Evolutionary conservation across 1,284 basidiomycete genomes (phyloP), one percentile per base, ranked within the genome.

Genomic region (Caloboletus firmus): DNA sequence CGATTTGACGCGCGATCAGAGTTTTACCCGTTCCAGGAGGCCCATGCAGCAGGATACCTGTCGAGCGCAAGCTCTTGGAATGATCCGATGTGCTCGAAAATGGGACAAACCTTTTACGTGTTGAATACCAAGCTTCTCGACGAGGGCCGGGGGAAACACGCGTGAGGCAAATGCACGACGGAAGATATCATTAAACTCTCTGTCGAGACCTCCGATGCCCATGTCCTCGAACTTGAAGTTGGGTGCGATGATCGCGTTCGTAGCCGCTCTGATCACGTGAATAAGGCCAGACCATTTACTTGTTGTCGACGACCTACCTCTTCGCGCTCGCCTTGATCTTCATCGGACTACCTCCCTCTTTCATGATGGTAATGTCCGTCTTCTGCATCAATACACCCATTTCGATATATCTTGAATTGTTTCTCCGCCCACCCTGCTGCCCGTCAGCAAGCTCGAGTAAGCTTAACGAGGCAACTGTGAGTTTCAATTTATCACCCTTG

Each of bases 211-310:
- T 69, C 97, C 97, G 66, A 99, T 98, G 26, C 97, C 97, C 96
- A 99, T 99, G 72, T 99, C 97, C 70, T 98, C 93, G 62, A 99
- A 99, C 74, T 97, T 98, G 84, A 99, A 99, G 76, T 98, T 98
- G 3, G 97, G 94, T 1, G 95, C 89, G 10, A 99, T 80, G 64
- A 99, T 98, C 0, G 96, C 95, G 69, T 98, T 99, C 13, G 95
- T 85, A 5, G 94, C 87, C 0, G 93, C 85, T 65, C 92, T 93
- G 11, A 6, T 46, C 6, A 22, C 4, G 6, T 10, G 12, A 49
- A 31, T 48, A 13, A 48, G 41, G 28, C 17, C 30, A 43, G 39
- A 17, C 8, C 1, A 13, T 20, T 5, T n/a, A 22, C 15, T 11
- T 2, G 5, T 36, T 24, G 45, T 32, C 41, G 24, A 30, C 1